Evolutionary conservation across 768 basidiomycete genomes (phyloP), one percentile per base, ranked within the genome.

Genomic region (Candolleomyces efflorescens): DNA sequence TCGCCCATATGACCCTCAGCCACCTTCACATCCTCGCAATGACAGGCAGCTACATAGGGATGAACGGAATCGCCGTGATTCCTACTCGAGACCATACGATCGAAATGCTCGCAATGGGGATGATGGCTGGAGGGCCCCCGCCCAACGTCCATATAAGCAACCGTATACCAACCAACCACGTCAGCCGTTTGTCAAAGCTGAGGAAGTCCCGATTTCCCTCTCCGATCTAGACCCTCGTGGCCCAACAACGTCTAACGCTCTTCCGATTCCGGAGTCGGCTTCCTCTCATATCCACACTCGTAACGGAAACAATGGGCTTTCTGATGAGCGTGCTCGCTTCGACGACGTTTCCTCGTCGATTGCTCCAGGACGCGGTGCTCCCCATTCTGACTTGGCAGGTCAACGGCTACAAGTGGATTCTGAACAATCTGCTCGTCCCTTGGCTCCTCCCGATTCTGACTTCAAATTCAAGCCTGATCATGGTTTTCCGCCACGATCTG

Each of bases 81-180:
- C 46, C 44, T 58, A 62, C 17, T 52, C 58, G 43, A 45, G 56
- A 23, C 58, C 58, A 12, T 43, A 62, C 48, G 59, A 63, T 48
- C 46, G 53, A 10, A 58, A 15, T 38, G 26, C 55, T 56, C 52
- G 50, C 18, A 41, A 53, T 39, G 18, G 49, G 59, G 55, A 59
- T 22, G 54, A 52, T 45, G 36, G 53, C 52, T 53, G 60, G 15
- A 53, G 39, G 17, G 51, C 53, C 18, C 27, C 53, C 13, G 56
- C 54, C 5, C 51, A 41, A 51, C 56, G 56, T 38, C 56, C 49
- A 50, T 58, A 56, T 24, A 46, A 56, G 44, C 49, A 47, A 13
- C n/a, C 37, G 38, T 24, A 41, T 44, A 41, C 50, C 22, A 45
- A 24, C 43, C 20, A n/a, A 13, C 32, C 37, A 41, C 38, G 47